phyloP scores from a whole-genome alignment of 257 asterid genomes.

The Penstemon newberryi region DNA sequence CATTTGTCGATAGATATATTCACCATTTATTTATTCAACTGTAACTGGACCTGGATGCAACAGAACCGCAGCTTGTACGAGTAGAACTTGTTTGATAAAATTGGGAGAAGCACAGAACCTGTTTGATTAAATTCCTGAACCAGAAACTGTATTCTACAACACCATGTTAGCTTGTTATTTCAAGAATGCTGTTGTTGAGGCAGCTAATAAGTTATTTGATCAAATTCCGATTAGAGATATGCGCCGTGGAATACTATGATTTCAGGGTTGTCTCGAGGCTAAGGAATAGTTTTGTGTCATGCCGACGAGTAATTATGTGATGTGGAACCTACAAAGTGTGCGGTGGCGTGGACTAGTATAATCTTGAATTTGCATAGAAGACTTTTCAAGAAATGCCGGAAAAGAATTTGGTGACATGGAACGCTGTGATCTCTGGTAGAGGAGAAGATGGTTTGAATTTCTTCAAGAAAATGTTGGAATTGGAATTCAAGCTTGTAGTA shows the following conservation, averaged over 20 bases:
- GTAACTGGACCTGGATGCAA: slow-evolving; percentile 69
- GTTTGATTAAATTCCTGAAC: slow-evolving; percentile 72
- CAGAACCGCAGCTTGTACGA: slow-evolving; percentile 53
- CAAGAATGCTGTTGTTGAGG: slow-evolving; percentile 39
- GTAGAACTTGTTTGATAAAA: neutral
- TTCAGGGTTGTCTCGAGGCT: slow-evolving; percentile 58
- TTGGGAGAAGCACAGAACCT: slow-evolving; percentile 48
- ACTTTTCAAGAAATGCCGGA: slow-evolving; percentile 45
- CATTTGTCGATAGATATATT: neutral
- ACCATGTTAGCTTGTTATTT: slow-evolving; percentile 63
- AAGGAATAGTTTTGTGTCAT: slow-evolving; percentile 46
- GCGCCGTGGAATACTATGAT: slow-evolving; percentile 81
- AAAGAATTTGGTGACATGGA: slow-evolving; percentile 72
- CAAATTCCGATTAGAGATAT: slow-evolving; percentile 48
- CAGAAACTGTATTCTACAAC: slow-evolving; percentile 64
- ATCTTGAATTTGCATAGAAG: slow-evolving; percentile 59
- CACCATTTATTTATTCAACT: slow-evolving; percentile 62
- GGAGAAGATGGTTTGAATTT: slow-evolving; percentile 60
- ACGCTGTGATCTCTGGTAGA: slow-evolving; percentile 68
- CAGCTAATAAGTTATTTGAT: slow-evolving; percentile 46
- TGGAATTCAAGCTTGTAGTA: slow-evolving; percentile 62
- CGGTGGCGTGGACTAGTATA: slow-evolving; percentile 60
- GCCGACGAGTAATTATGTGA: slow-evolving; percentile 58
- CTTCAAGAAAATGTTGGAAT: slow-evolving; percentile 54
- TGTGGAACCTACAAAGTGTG: slow-evolving; percentile 70